Conservation (phyloP, 176 grass and related monocot species). For the Hordeum marinum region DNA sequence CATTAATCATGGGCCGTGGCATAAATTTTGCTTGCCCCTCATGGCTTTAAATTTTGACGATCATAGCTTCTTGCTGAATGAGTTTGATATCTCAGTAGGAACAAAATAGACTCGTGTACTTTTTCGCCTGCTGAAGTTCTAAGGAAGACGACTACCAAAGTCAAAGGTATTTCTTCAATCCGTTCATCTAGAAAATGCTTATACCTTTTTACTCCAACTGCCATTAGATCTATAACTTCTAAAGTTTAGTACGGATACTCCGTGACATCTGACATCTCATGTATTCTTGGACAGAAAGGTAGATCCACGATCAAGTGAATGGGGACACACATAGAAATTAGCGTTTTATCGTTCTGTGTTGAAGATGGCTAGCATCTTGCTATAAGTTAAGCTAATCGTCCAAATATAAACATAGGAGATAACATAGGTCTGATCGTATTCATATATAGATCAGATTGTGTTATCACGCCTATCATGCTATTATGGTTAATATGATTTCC, state of each 20-base stretch:
- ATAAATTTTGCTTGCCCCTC: background rate
- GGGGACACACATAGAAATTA: background rate
- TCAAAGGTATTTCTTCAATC: background rate
- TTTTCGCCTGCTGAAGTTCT: background rate
- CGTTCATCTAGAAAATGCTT: background rate
- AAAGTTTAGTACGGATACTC: background rate
- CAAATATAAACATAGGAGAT: too few species aligned
- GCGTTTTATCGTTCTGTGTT: background rate
- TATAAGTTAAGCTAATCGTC: constrained; percentile 17
- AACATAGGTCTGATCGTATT: too few species aligned
- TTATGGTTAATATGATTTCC: too few species aligned
- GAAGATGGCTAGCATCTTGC: background rate
- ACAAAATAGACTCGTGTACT: background rate
- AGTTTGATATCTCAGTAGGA: background rate
- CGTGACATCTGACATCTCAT: background rate
- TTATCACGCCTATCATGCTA: too few species aligned
- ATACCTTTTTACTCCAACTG: background rate
- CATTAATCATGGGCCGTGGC: background rate
- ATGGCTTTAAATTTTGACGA: background rate
- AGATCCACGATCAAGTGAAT: background rate
- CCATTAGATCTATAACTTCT: background rate
- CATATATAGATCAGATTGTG: too few species aligned
- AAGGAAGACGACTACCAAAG: background rate
- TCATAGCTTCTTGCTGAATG: background rate
- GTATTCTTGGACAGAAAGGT: background rate